Conservation (phyloP, 2,329 filamentous ascomycete species). For the Stagonosporopsis cucurbitacearum region DNA sequence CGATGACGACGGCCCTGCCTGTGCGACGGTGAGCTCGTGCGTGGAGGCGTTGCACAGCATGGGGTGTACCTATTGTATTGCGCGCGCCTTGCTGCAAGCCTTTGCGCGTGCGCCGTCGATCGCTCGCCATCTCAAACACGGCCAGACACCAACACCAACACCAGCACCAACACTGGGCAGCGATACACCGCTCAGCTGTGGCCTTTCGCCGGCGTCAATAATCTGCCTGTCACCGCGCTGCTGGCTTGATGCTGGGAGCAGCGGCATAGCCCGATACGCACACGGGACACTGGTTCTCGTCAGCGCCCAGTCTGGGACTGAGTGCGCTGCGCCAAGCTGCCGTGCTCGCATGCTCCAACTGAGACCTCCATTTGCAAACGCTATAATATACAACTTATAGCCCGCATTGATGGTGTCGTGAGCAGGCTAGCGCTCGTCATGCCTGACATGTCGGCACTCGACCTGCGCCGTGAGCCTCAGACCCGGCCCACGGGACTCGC, state of each 20-base stretch:
- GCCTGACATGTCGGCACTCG: not conserved
- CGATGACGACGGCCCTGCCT: not conserved
- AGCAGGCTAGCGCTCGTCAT: not conserved
- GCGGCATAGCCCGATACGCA: constrained; percentile 15
- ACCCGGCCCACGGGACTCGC: constrained; percentile 9
- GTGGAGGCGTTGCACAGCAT: not conserved
- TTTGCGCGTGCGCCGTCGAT: constrained; percentile 13
- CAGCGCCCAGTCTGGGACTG: not conserved
- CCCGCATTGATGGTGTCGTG: not conserved
- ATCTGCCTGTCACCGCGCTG: not conserved
- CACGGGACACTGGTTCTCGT: constrained; percentile 11
- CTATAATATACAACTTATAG: constrained; percentile 4
- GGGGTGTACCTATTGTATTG: too few relatives aligned
- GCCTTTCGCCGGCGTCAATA: not conserved
- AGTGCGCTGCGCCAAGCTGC: constrained; percentile 1
- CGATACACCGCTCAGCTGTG: not conserved
- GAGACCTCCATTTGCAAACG: constrained; percentile 4
- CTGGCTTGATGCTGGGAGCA: constrained; percentile 17
- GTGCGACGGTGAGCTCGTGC: constrained; percentile 11
- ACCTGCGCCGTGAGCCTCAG: constrained; percentile 1
- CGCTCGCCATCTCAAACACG: constrained; percentile 13
- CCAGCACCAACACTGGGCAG: not conserved
- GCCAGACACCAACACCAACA: too few relatives aligned
- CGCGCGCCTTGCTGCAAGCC: not conserved
- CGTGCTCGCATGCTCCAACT: constrained; percentile 1